A percentile compares a stretch with the other conserved stretches of the same genome.
phyloP scores from a whole-genome alignment of 2,329 filamentous ascomycete species.

The Beauveria varroae region DNA sequence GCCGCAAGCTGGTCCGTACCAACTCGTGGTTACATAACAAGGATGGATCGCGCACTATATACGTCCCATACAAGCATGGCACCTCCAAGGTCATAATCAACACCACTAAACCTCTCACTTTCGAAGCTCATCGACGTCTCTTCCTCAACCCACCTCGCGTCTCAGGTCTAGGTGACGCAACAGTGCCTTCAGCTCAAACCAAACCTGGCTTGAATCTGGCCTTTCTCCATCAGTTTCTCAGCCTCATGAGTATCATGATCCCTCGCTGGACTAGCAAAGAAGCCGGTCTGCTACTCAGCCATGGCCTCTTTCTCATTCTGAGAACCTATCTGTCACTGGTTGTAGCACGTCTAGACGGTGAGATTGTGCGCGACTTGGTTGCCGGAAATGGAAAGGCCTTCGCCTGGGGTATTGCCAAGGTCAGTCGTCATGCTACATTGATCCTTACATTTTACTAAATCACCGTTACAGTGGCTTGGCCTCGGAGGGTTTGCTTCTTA shows the following conservation, averaged over 20 bases:
- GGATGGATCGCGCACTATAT: constrained; percentile 90
- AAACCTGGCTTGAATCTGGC: constrained; percentile 93
- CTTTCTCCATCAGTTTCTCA: constrained; percentile 94
- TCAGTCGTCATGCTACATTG: constrained; percentile 21
- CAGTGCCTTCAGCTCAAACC: constrained; percentile 78
- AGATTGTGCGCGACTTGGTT: constrained; percentile 94
- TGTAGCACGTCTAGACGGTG: constrained; percentile 86
- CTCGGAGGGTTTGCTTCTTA: constrained; percentile 91
- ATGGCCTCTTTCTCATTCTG: constrained; percentile 82
- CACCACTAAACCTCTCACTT: constrained; percentile 85
- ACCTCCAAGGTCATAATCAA: constrained; percentile 89
- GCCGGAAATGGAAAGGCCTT: constrained; percentile 87
- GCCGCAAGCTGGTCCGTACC: constrained; percentile 70
- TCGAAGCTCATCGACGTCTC: constrained; percentile 88
- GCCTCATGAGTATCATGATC: constrained; percentile 95
- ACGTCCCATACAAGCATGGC: constrained; percentile 81
- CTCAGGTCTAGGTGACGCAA: constrained; percentile 65
- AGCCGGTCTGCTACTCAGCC: constrained; percentile 80
- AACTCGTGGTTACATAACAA: constrained; percentile 93
- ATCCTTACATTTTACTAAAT: background rate
- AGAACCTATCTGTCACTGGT: constrained; percentile 91
- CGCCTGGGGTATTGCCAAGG: constrained; percentile 78
- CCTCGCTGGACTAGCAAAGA: constrained; percentile 94
- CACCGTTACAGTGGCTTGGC: constrained; percentile 64
- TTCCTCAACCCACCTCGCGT: constrained; percentile 88